Evolutionary conservation across 2,329 filamentous ascomycete genomes (phyloP).

Genomic region (Colletotrichum sp.): DNA sequence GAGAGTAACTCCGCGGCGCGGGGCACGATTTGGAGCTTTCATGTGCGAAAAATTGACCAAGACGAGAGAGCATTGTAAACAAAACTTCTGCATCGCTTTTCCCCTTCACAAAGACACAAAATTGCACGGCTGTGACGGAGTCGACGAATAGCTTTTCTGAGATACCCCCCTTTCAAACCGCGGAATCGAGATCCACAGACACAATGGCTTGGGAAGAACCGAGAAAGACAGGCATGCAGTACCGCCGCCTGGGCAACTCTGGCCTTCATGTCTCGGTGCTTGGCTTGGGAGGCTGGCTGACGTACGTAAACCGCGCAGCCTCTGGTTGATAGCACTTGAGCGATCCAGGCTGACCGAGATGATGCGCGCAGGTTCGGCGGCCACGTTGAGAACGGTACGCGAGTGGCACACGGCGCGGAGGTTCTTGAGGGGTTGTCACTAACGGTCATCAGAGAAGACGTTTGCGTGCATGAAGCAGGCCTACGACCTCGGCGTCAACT

Average conservation of each 20-base stretch:
- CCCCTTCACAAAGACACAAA: background rate
- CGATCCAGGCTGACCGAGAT: constrained; percentile 1
- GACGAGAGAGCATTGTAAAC: background rate
- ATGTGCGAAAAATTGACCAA: background rate
- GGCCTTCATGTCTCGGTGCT: constrained; percentile 73
- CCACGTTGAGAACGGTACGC: constrained; percentile 32
- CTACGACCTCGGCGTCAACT: constrained; percentile 65
- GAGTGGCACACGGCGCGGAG: background rate
- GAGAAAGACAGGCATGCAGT: constrained; percentile 48
- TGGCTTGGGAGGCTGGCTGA: constrained; percentile 69
- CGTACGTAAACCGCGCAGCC: constrained; percentile 28
- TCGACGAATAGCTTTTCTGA: background rate
- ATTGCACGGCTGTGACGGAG: background rate
- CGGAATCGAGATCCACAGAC: background rate
- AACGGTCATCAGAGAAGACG: constrained; percentile 50
- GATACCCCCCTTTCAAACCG: background rate
- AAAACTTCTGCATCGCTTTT: background rate
- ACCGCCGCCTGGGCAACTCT: constrained; percentile 50
- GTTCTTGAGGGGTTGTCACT: background rate
- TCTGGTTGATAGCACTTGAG: constrained; percentile 32
- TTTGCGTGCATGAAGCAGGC: constrained; percentile 67
- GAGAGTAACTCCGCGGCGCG: constrained; percentile 12
- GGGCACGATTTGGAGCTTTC: constrained; percentile 9
- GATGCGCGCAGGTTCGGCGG: constrained; percentile 27
- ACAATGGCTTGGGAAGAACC: constrained; percentile 49